Conservation (phyloP, 805 yeast genomes). For the Ascoidea rubescens region DNA sequence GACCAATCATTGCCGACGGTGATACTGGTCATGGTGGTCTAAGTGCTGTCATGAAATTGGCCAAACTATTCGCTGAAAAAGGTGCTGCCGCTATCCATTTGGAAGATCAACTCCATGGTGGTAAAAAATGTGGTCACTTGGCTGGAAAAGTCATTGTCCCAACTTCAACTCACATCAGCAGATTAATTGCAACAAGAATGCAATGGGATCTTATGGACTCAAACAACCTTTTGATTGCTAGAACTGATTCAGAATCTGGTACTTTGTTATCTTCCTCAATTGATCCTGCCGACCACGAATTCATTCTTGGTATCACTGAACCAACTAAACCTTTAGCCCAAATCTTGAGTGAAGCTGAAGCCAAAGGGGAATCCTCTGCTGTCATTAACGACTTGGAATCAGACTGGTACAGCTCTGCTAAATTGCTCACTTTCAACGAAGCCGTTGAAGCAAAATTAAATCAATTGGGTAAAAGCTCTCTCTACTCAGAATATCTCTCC, state of each 20-base stretch:
- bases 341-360: conserved; percentile 27
- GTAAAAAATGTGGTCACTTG: conserved; percentile 51
- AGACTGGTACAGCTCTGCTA: conserved; percentile 30
- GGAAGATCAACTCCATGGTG: conserved; percentile 53
- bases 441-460: conserved; percentile 25
- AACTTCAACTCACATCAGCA: conserved; percentile 36
- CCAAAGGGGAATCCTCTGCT: conserved; percentile 20
- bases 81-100: conserved; percentile 58
- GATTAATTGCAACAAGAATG: conserved; percentile 42
- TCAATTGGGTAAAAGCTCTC: conserved; percentile 16
- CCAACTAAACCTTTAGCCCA: conserved; percentile 29
- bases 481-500: conserved; percentile 16
- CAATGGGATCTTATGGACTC: conserved; percentile 56
- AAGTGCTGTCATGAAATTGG: conserved; percentile 49
- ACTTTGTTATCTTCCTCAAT: conserved; percentile 34
- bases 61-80: conserved; percentile 49
- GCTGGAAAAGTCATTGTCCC: conserved; percentile 53
- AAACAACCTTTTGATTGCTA: conserved; percentile 41
- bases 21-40: conserved; percentile 58
- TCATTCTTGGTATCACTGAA: conserved; percentile 32
- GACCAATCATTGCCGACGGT: conserved; percentile 54
- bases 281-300: conserved; percentile 45
- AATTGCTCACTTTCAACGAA: conserved; percentile 33
- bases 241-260: conserved; percentile 47
- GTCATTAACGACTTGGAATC: conserved; percentile 26